These are phyloP conservation scores for Fusarium equiseti DNA, from an alignment of 2,329 filamentous ascomycete species.

Conservation along the genomic window DNA sequence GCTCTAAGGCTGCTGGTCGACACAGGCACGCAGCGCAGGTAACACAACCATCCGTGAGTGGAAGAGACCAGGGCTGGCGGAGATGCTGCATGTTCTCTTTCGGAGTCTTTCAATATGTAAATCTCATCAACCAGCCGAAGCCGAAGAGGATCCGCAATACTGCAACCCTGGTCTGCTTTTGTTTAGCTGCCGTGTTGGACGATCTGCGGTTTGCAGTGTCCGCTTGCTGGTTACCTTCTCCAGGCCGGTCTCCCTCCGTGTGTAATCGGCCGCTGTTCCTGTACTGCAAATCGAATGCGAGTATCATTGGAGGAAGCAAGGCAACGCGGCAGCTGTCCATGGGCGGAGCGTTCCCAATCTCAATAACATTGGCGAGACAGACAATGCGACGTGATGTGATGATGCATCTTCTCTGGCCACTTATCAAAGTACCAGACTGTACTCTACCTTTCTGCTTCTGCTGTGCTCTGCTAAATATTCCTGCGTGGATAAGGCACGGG, in stretches of 20 bases:
- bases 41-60: constrained; percentile 28
- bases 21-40: constrained; percentile 38
- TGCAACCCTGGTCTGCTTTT: constrained; percentile 42
- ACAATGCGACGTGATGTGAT: constrained; percentile 47
- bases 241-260: constrained; percentile 27
- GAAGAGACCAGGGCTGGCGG: constrained; percentile 41
- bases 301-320: constrained; percentile 36
- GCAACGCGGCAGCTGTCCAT: constrained; percentile 42
- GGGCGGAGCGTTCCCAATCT: constrained; percentile 44
- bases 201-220: constrained; percentile 47
- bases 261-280: constrained; percentile 39
- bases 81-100: constrained; percentile 42
- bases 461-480: constrained; percentile 11
- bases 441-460: constrained; percentile 5
- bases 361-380: constrained; percentile 33
- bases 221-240: constrained; percentile 30
- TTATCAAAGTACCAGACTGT: constrained; percentile 21
- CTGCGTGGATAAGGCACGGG: constrained; percentile 41
- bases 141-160: constrained; percentile 39
- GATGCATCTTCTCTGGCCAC: constrained; percentile 41
- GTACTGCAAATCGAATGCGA: constrained; percentile 15
- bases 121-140: constrained; percentile 41
- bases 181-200: constrained; percentile 41
- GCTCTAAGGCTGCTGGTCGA: constrained; percentile 40
- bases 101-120: constrained; percentile 37